Evolutionary conservation across 495 filamentous ascomycete species (phyloP).

Genomic region (Corynascus novoguineensis): DNA sequence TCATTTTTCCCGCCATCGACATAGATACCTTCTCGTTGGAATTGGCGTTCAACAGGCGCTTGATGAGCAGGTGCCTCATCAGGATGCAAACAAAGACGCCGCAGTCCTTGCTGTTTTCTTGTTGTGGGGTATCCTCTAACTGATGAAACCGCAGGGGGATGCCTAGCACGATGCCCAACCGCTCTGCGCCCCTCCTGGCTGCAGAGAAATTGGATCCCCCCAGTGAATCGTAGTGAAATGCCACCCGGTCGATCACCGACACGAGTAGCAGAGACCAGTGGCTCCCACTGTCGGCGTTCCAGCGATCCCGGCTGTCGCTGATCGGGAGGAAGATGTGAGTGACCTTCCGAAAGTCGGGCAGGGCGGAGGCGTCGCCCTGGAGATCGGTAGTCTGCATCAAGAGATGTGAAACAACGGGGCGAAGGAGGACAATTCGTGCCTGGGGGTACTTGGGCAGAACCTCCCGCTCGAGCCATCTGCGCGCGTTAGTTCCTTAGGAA

Average conservation of each 20-base stretch:
- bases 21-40: conserved; percentile 82
- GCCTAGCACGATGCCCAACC: conserved; percentile 67
- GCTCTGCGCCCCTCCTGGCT: conserved; percentile 56
- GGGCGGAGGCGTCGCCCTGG: conserved; percentile 62
- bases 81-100: conserved; percentile 93
- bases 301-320: conserved; percentile 77
- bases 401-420: conserved; percentile 91
- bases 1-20: conserved; percentile 73
- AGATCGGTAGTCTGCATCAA: conserved; percentile 78
- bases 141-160: conserved; percentile 62
- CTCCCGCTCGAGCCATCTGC: conserved; percentile 85
- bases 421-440: conserved; percentile 83
- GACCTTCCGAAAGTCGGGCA: conserved; percentile 71
- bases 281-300: conserved; percentile 75
- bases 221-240: conserved; percentile 97
- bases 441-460: conserved; percentile 66
- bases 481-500: conserved; percentile 8
- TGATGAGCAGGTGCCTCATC: conserved; percentile 84
- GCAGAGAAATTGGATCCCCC: conserved; percentile 67
- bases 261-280: conserved; percentile 97
- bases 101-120: conserved; percentile 89
- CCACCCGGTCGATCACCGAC: conserved; percentile 76
- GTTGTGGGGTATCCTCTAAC: conserved; percentile 79
- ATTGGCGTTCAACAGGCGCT: conserved; percentile 70
- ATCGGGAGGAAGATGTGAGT: conserved; percentile 97